Evolutionary conservation across 2,329 filamentous ascomycete species (phyloP), one percentile per base, ranked within the genome.

Genomic region (Incumbomyces lentus): DNA sequence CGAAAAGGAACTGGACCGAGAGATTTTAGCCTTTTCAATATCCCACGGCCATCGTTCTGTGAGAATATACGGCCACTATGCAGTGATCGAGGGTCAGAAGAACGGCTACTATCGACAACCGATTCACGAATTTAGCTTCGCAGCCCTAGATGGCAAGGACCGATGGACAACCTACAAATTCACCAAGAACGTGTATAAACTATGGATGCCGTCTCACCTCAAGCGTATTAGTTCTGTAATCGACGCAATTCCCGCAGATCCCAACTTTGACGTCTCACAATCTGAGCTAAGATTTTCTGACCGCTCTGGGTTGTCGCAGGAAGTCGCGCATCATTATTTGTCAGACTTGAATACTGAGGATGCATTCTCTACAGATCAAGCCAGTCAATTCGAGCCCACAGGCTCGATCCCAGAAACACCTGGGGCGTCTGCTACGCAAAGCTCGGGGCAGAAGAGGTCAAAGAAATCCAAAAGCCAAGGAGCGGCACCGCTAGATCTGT

Each of bases 101-200:
- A 61, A 49, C 6, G 60, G 59, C 18, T 69, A 64, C 48, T 67
- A 68, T 57, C 63, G 36, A 3, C 60, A 70, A 50, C 55, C 55
- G 1, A 66, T 71, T 40, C 55, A 46, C 26, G 46, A 16, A 0
- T 68, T 68, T 46, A 14, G 40, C 48, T 64, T 70, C 42, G 61
- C 58, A 0, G 52, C 2, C 26, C 43, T 58, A 1, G 56, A 64
- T 22, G 60, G 62, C 1, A 62, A 52, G 47, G 60, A 66, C 1
- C 67, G 58, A 50, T 68, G 63, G 64, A 61, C 55, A 2, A 52
- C 60, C 11, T 65, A 67, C 54, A 59, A 54, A 8, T 65, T 68
- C 46, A 60, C 55, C 2, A 64, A 55, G 47, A 67, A 60, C 39
- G 50, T 69, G 33, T 68, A 68, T 48, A 52, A 64, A 30, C 52